Evolutionary conservation across 176 grass and related monocot genomes (phyloP).

Genomic region (Poa annua): DNA sequence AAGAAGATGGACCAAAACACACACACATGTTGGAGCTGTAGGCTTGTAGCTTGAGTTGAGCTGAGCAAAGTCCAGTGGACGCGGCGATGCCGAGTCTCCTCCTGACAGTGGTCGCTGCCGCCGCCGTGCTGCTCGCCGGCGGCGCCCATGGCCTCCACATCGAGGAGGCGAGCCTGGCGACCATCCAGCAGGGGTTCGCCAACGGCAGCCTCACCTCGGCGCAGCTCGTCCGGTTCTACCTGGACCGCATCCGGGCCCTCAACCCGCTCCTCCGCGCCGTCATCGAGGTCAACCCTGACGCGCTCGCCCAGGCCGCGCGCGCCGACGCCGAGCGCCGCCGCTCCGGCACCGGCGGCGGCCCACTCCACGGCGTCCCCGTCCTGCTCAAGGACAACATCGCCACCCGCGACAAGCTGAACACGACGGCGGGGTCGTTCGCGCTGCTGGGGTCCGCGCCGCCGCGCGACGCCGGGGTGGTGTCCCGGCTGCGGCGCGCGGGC

Average conservation of each 20-base stretch:
- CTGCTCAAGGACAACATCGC: constrained; percentile 64
- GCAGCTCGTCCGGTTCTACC: constrained; percentile 42
- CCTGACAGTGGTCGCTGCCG: neutral
- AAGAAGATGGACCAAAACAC: no score
- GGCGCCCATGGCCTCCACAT: constrained; percentile 34
- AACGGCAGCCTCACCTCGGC: constrained; percentile 47
- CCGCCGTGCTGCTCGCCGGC: neutral
- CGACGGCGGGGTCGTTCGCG: constrained; percentile 50
- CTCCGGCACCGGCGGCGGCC: neutral
- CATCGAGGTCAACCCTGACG: constrained; percentile 54
- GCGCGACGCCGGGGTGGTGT: constrained; percentile 52
- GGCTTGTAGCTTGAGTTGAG: neutral
- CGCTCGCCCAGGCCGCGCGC: constrained; percentile 25
- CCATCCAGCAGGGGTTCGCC: constrained; percentile 49
- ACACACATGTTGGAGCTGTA: neutral
- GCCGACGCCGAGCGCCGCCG: constrained; percentile 25
- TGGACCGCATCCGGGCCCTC: constrained; percentile 32
- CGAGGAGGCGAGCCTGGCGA: constrained; percentile 52
- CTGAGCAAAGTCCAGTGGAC: neutral
- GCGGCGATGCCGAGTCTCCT: neutral
- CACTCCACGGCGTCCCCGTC: constrained; percentile 52
- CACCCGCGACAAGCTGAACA: constrained; percentile 50
- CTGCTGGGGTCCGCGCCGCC: constrained; percentile 42
- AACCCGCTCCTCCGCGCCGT: constrained; percentile 54
- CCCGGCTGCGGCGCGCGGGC: constrained; percentile 40